These are phyloP conservation scores for Talaromyces piceae DNA, from an alignment of 2,329 filamentous ascomycete species.

Conservation along the genomic window DNA sequence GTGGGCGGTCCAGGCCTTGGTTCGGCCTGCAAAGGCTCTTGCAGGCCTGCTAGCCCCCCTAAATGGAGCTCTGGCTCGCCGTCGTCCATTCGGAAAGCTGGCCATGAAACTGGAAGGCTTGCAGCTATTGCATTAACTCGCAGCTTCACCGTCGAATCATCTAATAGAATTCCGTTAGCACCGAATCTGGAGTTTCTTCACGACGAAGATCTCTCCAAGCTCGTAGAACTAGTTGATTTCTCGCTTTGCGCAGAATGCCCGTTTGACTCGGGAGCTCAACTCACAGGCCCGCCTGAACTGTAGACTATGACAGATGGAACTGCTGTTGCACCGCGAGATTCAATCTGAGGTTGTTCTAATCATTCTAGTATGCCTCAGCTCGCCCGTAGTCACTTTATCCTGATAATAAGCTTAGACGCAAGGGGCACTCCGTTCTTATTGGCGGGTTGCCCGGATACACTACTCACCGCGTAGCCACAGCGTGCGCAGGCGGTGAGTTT, in stretches of 20 bases:
- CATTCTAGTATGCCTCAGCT: not conserved
- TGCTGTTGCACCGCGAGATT: not conserved
- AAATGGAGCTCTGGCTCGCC: too few relatives aligned
- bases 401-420: not conserved
- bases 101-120: too few relatives aligned
- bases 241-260: not conserved
- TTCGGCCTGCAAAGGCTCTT: not conserved
- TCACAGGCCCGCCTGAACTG: not conserved
- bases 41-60: too few relatives aligned
- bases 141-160: not conserved
- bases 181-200: not conserved
- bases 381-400: too few relatives aligned
- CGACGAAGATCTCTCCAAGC: not conserved
- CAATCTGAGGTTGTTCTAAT: not conserved
- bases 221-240: not conserved
- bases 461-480: not conserved
- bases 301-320: not conserved
- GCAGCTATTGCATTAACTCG: not conserved
- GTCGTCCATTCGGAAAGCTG: too few relatives aligned
- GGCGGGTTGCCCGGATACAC: not conserved
- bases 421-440: not conserved
- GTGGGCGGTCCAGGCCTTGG: not conserved
- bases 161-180: not conserved
- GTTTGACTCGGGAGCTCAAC: not conserved
- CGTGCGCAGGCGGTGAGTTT: not conserved